phyloP scores from a whole-genome alignment of 768 basidiomycete species.

The Tricholoma flavovirens region DNA sequence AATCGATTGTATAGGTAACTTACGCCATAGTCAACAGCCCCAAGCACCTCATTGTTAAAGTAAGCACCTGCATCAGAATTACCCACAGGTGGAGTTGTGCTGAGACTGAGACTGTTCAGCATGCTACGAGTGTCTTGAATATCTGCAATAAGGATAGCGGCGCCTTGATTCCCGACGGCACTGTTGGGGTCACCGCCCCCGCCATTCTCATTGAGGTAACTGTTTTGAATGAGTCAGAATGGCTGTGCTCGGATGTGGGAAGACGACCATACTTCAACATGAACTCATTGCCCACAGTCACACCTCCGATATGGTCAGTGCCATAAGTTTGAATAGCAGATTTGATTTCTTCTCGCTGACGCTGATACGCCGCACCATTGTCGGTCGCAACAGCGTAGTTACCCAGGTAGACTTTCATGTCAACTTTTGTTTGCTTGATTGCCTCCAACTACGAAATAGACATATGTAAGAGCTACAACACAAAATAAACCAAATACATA shows the following conservation, averaged over 20 bases:
- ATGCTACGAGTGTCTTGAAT: constrained; percentile 62
- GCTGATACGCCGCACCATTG: constrained; percentile 59
- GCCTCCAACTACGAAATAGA: constrained; percentile 59
- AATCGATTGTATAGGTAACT: constrained; percentile 16
- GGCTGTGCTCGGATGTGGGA: not conserved
- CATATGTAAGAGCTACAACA: not conserved
- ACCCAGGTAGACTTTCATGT: constrained; percentile 75
- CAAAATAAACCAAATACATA: constrained; percentile 24
- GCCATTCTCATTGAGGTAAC: constrained; percentile 51
- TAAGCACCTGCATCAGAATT: constrained; percentile 83
- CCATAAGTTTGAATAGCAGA: constrained; percentile 74
- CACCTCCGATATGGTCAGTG: constrained; percentile 62
- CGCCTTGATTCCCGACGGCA: constrained; percentile 54
- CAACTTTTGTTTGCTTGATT: constrained; percentile 82
- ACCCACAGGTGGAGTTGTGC: constrained; percentile 62
- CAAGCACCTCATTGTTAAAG: constrained; percentile 68
- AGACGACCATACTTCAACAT: constrained; percentile 60
- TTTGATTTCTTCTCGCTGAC: constrained; percentile 66
- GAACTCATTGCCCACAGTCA: constrained; percentile 92
- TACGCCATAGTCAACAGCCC: constrained; percentile 65
- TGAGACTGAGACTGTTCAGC: constrained; percentile 50
- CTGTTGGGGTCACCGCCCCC: constrained; percentile 51
- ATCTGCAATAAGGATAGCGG: constrained; percentile 53
- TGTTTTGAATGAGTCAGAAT: constrained; percentile 19
- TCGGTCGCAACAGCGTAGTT: constrained; percentile 64